These are phyloP conservation scores for Thymus quinquecostatus DNA, from an alignment of 257 asterid genomes.

Conservation along the genomic window DNA sequence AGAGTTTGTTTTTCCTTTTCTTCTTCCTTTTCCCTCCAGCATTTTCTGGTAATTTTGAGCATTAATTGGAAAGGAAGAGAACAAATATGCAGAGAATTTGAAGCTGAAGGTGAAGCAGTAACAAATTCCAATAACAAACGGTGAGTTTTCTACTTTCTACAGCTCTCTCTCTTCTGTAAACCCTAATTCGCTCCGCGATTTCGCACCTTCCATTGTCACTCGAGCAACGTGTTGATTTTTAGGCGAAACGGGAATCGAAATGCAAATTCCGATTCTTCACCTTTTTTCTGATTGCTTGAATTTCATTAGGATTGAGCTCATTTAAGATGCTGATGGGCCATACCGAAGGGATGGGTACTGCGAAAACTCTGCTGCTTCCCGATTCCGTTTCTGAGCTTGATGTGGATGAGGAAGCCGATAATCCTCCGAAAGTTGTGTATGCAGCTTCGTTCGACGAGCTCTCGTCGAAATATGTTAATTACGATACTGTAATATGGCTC, in stretches of 20 bases:
- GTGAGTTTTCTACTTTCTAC: neutral
- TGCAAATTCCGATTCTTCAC: neutral
- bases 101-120: neutral
- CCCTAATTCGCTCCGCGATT: conserved; percentile 17
- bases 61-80: neutral
- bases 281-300: conserved; percentile 24
- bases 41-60: neutral
- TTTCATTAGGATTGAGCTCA: conserved; percentile 28
- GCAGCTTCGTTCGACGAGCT: conserved; percentile 69
- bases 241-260: conserved; percentile 1
- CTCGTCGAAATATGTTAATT: conserved; percentile 49
- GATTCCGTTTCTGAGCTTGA: conserved; percentile 56
- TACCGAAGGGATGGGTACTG: conserved; percentile 47
- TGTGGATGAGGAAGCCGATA: conserved; percentile 51
- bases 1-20: neutral
- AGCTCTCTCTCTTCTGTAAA: neutral
- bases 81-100: neutral
- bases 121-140: conserved; percentile 11
- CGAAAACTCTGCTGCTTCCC: conserved; percentile 48
- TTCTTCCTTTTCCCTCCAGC: neutral
- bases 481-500: conserved; percentile 69
- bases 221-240: conserved; percentile 4
- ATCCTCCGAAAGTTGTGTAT: conserved; percentile 43
- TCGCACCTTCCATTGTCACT: neutral
- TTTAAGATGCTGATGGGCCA: conserved; percentile 56